A percentile compares a stretch with the other conserved stretches of the same genome.
Evolutionary conservation across 1,284 basidiomycete genomes (phyloP).

Genomic region (Phylloboletellus chloephorus): DNA sequence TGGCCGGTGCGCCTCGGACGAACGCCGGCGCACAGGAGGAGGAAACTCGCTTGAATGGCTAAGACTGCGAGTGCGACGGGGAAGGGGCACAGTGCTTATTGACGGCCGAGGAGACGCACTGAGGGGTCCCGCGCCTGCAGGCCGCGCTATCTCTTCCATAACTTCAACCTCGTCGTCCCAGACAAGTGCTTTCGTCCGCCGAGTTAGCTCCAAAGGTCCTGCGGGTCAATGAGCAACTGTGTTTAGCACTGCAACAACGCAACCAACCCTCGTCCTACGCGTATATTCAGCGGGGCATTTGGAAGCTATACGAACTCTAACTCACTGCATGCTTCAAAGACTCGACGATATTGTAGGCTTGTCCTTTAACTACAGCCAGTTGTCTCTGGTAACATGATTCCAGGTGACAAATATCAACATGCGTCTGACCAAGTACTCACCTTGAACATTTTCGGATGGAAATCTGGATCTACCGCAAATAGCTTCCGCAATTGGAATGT

Average conservation of each 20-base stretch:
- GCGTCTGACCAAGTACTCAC: conserved; percentile 35
- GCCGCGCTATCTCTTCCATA: conserved; percentile 44
- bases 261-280: conserved; percentile 31
- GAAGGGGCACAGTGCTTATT: conserved; percentile 55
- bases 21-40: conserved; percentile 59
- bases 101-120: conserved; percentile 53
- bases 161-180: conserved; percentile 83
- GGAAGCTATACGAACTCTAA: neutral
- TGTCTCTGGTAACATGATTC: conserved; percentile 54
- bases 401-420: conserved; percentile 5
- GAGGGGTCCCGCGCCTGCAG: conserved; percentile 34
- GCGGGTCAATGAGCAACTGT: conserved; percentile 10
- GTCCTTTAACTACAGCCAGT: conserved; percentile 86
- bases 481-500: conserved; percentile 71
- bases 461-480: conserved; percentile 79
- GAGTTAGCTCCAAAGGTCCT: conserved; percentile 82
- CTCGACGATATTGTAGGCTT: conserved; percentile 87
- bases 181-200: conserved; percentile 70
- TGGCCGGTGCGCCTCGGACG: conserved; percentile 62
- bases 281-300: conserved; percentile 3
- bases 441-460: conserved; percentile 80
- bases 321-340: conserved; percentile 66
- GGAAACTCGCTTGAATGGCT: conserved; percentile 63
- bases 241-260: conserved; percentile 47
- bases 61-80: conserved; percentile 54